Evolutionary conservation across 805 yeast genomes (phyloP).

Genomic region (Yarrowia sp.): DNA sequence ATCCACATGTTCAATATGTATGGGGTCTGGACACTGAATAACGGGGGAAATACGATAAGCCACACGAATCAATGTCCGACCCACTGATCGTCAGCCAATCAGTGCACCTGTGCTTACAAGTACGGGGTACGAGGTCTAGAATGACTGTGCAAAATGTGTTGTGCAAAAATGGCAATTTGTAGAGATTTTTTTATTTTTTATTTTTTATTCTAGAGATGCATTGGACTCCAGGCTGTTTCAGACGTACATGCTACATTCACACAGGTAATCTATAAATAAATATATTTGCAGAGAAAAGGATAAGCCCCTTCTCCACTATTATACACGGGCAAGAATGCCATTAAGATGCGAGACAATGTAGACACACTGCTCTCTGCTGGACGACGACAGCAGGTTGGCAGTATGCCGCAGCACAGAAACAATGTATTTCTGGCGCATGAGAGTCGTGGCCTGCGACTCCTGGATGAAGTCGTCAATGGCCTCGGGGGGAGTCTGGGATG

Average conservation of each 20-base stretch:
- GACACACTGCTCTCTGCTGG: slow-evolving; percentile 28
- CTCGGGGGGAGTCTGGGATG: slow-evolving; percentile 20
- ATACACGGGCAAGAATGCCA: slow-evolving; percentile 25
- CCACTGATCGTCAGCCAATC: slow-evolving; percentile 9
- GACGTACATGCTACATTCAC: neutral
- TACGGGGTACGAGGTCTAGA: too few species aligned
- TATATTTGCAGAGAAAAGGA: neutral
- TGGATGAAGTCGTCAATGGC: slow-evolving; percentile 28
- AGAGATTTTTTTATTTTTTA: too few species aligned
- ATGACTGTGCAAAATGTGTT: too few species aligned
- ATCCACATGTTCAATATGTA: neutral
- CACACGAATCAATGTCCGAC: neutral
- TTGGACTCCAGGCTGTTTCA: neutral
- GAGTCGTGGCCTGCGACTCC: slow-evolving; percentile 3
- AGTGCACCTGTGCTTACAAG: too few species aligned
- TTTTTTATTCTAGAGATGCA: too few species aligned
- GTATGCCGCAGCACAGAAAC: slow-evolving; percentile 26
- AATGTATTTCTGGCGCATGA: slow-evolving; percentile 14
- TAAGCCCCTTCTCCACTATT: neutral
- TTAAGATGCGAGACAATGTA: slow-evolving; percentile 30
- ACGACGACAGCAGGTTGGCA: slow-evolving; percentile 8
- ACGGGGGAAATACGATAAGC: slow-evolving; percentile 5
- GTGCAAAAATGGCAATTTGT: too few species aligned
- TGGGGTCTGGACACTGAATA: neutral
- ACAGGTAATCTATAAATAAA: slow-evolving; percentile 10